phyloP scores from a whole-genome alignment of 1,284 basidiomycete species.

The Lentinula novae-zelandiae region DNA sequence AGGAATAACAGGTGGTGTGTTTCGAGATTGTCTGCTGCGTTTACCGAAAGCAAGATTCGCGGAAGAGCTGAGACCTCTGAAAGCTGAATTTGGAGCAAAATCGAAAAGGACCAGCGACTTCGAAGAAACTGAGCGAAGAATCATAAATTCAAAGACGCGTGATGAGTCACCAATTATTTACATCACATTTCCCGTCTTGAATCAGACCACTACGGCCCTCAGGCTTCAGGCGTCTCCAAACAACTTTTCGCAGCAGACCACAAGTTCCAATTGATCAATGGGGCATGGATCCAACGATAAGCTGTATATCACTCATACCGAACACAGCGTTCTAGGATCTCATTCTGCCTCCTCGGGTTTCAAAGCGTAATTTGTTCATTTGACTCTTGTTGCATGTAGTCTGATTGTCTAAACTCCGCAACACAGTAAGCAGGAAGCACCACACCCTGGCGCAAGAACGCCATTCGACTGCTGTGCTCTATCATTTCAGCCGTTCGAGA shows the following conservation, averaged over 20 bases:
- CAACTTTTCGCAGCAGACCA: too few relatives aligned
- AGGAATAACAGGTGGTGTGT: not conserved
- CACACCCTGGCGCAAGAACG: slow-evolving; percentile 58
- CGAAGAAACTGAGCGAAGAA: slow-evolving; percentile 27
- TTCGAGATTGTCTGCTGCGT: not conserved
- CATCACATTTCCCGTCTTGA: not conserved
- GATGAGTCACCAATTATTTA: too few relatives aligned
- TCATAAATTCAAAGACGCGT: slow-evolving; percentile 25
- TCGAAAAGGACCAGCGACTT: slow-evolving; percentile 28
- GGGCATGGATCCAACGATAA: slow-evolving; percentile 86
- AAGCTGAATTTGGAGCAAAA: slow-evolving; percentile 16
- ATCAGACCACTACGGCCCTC: not conserved
- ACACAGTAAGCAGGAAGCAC: slow-evolving; percentile 61
- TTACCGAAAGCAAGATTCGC: not conserved
- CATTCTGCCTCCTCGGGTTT: slow-evolving; percentile 76
- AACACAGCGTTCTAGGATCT: slow-evolving; percentile 73
- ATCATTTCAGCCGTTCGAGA: slow-evolving; percentile 86
- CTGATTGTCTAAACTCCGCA: slow-evolving; percentile 1
- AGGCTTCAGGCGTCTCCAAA: slow-evolving; percentile 11
- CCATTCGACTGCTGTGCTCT: slow-evolving; percentile 93
- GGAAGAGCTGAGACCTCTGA: not conserved
- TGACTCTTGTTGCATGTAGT: not conserved
- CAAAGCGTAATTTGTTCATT: slow-evolving; percentile 48
- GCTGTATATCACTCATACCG: slow-evolving; percentile 82
- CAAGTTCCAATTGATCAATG: slow-evolving; percentile 36